Conservation (phyloP, 108 stramenopile genomes). For the Schizochytrium sp. region DNA sequence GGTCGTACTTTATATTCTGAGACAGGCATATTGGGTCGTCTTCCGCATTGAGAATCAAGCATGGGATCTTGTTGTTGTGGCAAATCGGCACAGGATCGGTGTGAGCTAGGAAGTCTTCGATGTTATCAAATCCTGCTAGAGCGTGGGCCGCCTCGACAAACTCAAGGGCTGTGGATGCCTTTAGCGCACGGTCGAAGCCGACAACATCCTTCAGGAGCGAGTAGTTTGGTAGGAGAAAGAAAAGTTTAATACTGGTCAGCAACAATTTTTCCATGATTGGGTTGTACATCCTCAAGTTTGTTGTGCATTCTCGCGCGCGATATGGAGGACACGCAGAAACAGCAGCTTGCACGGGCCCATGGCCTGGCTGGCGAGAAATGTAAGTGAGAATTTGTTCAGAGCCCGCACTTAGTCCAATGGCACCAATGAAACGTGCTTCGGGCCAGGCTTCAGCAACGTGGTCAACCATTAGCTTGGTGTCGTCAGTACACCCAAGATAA, state of each 20-base stretch:
- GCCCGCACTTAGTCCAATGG: conserved; percentile 2
- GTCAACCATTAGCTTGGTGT: conserved; percentile 29
- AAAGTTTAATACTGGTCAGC: not conserved
- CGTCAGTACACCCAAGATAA: conserved; percentile 29
- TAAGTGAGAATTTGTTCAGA: not conserved
- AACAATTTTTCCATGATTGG: not conserved
- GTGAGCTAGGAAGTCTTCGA: not conserved
- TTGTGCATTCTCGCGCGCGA: too few relatives aligned
- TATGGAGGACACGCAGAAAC: conserved; percentile 16
- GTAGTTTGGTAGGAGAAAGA: conserved; percentile 33
- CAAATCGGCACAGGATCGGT: not conserved
- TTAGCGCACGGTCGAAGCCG: not conserved
- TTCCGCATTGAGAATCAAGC: conserved; percentile 29
- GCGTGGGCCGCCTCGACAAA: not conserved
- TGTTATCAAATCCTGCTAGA: not conserved
- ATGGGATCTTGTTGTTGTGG: conserved; percentile 22
- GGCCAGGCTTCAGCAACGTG: not conserved
- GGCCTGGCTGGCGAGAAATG: not conserved
- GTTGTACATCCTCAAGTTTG: not conserved
- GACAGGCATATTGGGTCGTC: conserved; percentile 16
- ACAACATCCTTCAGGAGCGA: not conserved
- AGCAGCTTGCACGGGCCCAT: not conserved
- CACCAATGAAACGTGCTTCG: conserved; percentile 36
- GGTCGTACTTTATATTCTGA: not conserved
- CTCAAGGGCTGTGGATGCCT: not conserved